Evolutionary conservation across 2,329 filamentous ascomycete genomes (phyloP), one percentile per base, ranked within the genome.

Genomic region (Colletotrichum orchidophilum): DNA sequence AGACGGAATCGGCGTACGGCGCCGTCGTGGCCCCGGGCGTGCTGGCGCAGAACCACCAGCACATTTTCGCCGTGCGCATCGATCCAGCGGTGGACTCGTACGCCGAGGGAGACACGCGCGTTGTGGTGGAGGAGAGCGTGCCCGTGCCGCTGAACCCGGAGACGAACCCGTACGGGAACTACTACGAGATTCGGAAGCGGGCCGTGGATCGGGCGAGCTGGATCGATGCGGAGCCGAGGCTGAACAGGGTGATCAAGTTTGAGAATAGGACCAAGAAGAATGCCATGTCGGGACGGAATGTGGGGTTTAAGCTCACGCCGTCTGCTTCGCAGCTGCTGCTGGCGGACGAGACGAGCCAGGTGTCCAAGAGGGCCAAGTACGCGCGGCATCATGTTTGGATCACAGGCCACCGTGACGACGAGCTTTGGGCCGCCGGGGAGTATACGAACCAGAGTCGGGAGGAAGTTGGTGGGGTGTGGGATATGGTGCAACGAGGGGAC

Each of bases 31-130:
- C 85, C 0, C 87, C 89, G 0, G 91, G 91, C 0, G 88, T 91
- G 0, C 81, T 93, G 1, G 92, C 91, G 0, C 90, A 90, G 71
- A 90, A 92, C 78, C 91, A 94, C 74, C 92, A 94, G 77, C 92
- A 94, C 80, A 85, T 93, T 53, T 93, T 94, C 77, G 87, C 84
- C 27, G 80, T 90, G 52, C 86, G 91, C 1, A 87, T 93, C 59
- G 91, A 94, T 74, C 90, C 91, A 0, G 88, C 88, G 9, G 85
- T 92, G 49, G 90, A 92, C 73, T 78, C 73, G 29, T 82, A 75
- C 71, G 72, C 73, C 81, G 85, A 26, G 74, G 86, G 75, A 75
- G 78, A 82, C 2, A 91, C 90, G 72, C 86, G 85, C 0, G 79
- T 91, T 6, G 78, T 82, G 0, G 77, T 83, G 9, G 80, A 83